A percentile compares a stretch with the other conserved stretches of the same genome.
phyloP scores from a whole-genome alignment of 148 eudicot species.

The Silene latifolia region DNA sequence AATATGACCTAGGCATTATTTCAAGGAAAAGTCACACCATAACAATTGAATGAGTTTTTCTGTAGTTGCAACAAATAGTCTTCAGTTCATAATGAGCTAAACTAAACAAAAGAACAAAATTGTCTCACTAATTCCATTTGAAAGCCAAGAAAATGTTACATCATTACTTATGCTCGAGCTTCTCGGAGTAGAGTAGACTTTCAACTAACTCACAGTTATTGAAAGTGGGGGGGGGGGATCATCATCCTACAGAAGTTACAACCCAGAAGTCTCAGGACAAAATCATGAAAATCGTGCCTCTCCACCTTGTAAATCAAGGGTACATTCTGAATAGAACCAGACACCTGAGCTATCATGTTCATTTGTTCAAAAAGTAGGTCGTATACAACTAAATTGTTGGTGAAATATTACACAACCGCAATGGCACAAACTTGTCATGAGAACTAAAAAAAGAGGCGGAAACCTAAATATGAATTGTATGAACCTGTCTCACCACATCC shows the following conservation, averaged over 20 bases:
- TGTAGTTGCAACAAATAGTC: neutral
- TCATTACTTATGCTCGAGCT: neutral
- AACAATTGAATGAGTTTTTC: constrained; percentile 1
- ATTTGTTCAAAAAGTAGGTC: neutral
- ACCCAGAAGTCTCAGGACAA: neutral
- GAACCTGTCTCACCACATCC: neutral
- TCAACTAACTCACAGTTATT: neutral
- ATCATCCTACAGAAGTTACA: neutral
- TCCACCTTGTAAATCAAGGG: neutral
- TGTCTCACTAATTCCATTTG: neutral
- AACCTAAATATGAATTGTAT: neutral
- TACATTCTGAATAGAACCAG: neutral
- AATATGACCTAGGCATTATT: constrained; percentile 4
- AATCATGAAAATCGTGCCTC: neutral
- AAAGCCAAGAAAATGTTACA: neutral
- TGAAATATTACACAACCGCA: neutral
- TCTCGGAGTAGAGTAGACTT: neutral
- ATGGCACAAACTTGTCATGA: neutral
- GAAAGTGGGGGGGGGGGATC: neutral
- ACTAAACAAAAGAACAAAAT: neutral
- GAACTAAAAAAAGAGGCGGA: neutral
- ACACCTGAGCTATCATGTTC: neutral
- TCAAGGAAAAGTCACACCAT: neutral
- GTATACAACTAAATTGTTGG: neutral
- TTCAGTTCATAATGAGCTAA: neutral